These are phyloP conservation scores for Cryoendolithus antarcticus DNA, from an alignment of 2,329 filamentous ascomycete genomes.

Conservation along the genomic window DNA sequence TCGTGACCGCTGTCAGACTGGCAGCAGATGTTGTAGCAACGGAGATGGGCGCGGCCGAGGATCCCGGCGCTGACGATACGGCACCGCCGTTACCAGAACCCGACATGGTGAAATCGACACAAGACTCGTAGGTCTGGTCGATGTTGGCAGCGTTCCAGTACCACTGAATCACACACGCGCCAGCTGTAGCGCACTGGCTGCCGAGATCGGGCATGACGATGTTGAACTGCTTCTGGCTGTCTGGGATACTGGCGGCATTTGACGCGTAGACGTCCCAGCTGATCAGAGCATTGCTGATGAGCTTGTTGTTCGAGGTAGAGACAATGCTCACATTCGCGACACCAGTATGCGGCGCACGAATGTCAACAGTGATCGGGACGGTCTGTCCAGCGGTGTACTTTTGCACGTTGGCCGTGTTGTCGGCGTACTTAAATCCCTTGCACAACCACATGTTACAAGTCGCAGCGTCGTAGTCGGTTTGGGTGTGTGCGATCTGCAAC, in stretches of 20 bases:
- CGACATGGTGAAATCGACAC: conserved; percentile 44
- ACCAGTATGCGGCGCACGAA: conserved; percentile 43
- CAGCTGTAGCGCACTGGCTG: conserved; percentile 34
- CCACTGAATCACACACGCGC: conserved; percentile 48
- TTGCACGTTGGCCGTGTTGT: conserved; percentile 42
- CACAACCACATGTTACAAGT: conserved; percentile 17
- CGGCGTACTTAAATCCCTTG: conserved; percentile 45
- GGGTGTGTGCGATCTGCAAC: conserved; percentile 34
- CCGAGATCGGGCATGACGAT: conserved; percentile 44
- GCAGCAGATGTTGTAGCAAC: too few relatives aligned
- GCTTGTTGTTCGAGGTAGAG: conserved; percentile 31
- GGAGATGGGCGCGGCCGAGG: too few relatives aligned
- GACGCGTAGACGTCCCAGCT: conserved; percentile 45
- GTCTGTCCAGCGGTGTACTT: conserved; percentile 39
- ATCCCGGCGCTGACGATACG: not conserved
- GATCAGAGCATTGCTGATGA: conserved; percentile 43
- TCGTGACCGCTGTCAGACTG: too few relatives aligned
- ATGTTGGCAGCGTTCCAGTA: conserved; percentile 46
- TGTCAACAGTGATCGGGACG: conserved; percentile 34
- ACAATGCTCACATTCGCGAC: conserved; percentile 48
- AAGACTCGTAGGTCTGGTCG: conserved; percentile 51
- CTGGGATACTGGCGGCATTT: conserved; percentile 29
- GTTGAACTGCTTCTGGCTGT: conserved; percentile 37
- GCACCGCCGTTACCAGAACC: not conserved
- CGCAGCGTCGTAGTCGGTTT: conserved; percentile 14